These are phyloP conservation scores for Melastoma candidum DNA, from an alignment of 441 rosid genomes.

Conservation along the genomic window DNA sequence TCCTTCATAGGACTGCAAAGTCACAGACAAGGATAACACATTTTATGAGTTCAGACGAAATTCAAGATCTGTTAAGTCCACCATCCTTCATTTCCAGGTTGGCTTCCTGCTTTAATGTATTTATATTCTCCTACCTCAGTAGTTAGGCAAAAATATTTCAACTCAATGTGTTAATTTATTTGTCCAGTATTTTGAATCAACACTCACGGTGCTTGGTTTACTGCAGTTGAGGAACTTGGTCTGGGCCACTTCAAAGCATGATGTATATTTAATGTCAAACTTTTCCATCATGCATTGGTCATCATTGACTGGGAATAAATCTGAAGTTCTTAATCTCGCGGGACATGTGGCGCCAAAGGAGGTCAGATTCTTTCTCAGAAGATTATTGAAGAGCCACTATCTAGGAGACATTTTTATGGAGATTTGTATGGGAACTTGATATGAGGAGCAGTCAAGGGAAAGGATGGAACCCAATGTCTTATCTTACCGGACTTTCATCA, in stretches of 20 bases:
- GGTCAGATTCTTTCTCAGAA: conserved; percentile 26
- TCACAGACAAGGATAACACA: conserved; percentile 46
- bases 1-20: conserved; percentile 44
- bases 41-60: conserved; percentile 66
- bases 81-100: conserved; percentile 95
- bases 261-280: conserved; percentile 82
- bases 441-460: too few relatives aligned
- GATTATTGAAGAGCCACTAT: not conserved
- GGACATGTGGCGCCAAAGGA: conserved; percentile 89
- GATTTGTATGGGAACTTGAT: too few relatives aligned
- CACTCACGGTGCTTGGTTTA: too few relatives aligned
- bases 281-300: conserved; percentile 85
- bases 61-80: conserved; percentile 83
- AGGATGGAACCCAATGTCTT: too few relatives aligned
- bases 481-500: too few relatives aligned
- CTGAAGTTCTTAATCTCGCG: conserved; percentile 76
- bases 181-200: too few relatives aligned
- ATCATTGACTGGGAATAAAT: conserved; percentile 47
- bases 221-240: conserved; percentile 89
- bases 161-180: not conserved
- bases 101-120: conserved; percentile 2
- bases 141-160: not conserved
- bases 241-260: conserved; percentile 89
- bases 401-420: not conserved
- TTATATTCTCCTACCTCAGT: not conserved